A percentile compares a stretch with the other conserved stretches of the same genome.
phyloP scores from a whole-genome alignment of 1,284 basidiomycete species.

The Trametes hirsuta region DNA sequence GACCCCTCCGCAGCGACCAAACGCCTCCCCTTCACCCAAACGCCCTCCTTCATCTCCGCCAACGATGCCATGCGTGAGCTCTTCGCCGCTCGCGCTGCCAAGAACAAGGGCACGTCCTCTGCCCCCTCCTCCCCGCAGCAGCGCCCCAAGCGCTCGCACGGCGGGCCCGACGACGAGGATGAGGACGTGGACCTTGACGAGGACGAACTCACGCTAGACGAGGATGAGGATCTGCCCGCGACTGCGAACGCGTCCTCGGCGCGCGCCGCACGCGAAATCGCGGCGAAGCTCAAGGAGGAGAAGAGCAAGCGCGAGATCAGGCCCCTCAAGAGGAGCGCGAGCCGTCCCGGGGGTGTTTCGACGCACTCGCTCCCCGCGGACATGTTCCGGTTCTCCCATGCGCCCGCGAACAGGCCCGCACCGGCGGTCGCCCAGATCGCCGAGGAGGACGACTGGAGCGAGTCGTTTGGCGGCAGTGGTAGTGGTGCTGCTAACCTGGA shows the following conservation, averaged over 20 bases:
- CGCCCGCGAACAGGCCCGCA: slow-evolving; percentile 2
- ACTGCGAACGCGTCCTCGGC: slow-evolving; percentile 1
- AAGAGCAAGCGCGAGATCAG: slow-evolving; percentile 24
- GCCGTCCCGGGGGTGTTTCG: slow-evolving; percentile 15
- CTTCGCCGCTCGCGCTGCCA: slow-evolving; percentile 16
- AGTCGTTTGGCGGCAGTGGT: slow-evolving; percentile 13
- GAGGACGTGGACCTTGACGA: slow-evolving; percentile 18
- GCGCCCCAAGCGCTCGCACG: slow-evolving; percentile 25
- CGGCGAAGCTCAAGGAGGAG: slow-evolving; percentile 16
- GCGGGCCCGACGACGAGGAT: slow-evolving; percentile 13
- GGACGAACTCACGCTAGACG: slow-evolving; percentile 8
- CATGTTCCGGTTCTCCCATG: slow-evolving; percentile 26
- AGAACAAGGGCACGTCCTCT: slow-evolving; percentile 17
- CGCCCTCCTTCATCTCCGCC: slow-evolving; percentile 29
- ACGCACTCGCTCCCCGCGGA: slow-evolving; percentile 27
- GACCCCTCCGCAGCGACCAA: slow-evolving; percentile 18
- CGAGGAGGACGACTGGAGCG: slow-evolving; percentile 31
- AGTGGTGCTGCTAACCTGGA: slow-evolving; percentile 13
- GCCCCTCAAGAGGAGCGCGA: slow-evolving; percentile 22
- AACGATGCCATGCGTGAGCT: slow-evolving; percentile 29
- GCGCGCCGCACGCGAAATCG: slow-evolving; percentile 11
- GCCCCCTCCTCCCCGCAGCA: slow-evolving; percentile 22
- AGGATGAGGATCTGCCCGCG: not conserved
- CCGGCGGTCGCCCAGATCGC: slow-evolving; percentile 14
- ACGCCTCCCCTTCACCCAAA: slow-evolving; percentile 29